A percentile compares a stretch with the other conserved stretches of the same genome.
Conservation (phyloP, 495 filamentous ascomycete species). For the Bombardia bombarda region DNA sequence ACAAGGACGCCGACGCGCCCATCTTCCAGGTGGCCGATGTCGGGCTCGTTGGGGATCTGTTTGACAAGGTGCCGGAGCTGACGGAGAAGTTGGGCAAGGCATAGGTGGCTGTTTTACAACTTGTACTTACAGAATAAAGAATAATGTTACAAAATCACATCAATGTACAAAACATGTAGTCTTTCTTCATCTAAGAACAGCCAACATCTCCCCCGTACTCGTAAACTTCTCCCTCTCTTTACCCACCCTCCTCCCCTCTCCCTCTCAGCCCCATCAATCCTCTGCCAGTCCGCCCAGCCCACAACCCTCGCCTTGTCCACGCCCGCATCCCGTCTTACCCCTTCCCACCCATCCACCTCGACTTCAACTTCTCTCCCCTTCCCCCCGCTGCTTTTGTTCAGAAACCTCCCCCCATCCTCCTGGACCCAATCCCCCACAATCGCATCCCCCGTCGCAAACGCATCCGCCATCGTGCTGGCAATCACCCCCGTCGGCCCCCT, state of each 20-base stretch:
- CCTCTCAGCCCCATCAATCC: conserved; percentile 73
- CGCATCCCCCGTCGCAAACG: conserved; percentile 79
- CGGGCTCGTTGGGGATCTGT: conserved; percentile 89
- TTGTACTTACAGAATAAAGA: neutral
- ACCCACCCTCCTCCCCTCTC: conserved; percentile 55
- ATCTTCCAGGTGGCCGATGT: conserved; percentile 99
- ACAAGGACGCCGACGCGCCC: conserved; percentile 93
- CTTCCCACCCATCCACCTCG: conserved; percentile 70
- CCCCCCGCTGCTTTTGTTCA: conserved; percentile 31
- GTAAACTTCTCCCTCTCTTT: conserved; percentile 84
- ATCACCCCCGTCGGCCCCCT: conserved; percentile 92
- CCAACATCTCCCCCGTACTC: conserved; percentile 70
- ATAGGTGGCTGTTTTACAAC: conserved; percentile 16
- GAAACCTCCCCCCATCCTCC: conserved; percentile 33
- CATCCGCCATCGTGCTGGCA: conserved; percentile 92
- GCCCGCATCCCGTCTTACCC: conserved; percentile 41
- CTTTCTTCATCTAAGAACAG: conserved; percentile 40
- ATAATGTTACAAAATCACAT: neutral
- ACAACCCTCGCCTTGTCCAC: conserved; percentile 38
- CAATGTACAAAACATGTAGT: conserved; percentile 6
- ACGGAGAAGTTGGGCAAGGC: conserved; percentile 83
- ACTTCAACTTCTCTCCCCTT: conserved; percentile 88
- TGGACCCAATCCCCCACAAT: conserved; percentile 63
- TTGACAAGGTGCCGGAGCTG: conserved; percentile 90
- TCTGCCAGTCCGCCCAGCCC: conserved; percentile 78